Base-by-base conservation (phyloP, 2,329 filamentous ascomycete species). In the Fusarium ambrosium region DNA sequence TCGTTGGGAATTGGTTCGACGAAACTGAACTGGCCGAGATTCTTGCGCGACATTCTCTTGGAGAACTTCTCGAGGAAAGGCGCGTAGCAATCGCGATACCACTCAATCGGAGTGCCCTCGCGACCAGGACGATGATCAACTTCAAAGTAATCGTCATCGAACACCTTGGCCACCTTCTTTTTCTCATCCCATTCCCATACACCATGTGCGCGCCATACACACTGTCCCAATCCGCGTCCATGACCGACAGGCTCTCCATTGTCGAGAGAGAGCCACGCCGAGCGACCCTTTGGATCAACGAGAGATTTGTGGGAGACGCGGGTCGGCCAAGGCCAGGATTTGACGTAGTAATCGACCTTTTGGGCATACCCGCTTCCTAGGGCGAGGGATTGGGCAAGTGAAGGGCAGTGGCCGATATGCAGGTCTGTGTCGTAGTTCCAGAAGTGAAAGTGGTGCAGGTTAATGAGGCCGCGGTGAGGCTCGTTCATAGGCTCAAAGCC, bases 401-500 rank as follows among this genome's bases (percentile, higher is more conserved):
- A 83, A 1, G 84, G 83, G 66, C 83, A 84, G 53, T 84, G 78
- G 4, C 84, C 84, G 36, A 85, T 82, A 68, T 85, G 84, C 10
- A 85, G 69, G 66, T 85, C 84, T 1, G 84, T 85, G 8, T 84
- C 83, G 66, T 85, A 85, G 69, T 85, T 84, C 80, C 83, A 85
- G 24, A 76, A 77, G 34, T 84, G 79, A 14, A 85, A 82, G 36
- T 80, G 80, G 34, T 83, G 82, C 5, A 85, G 79, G 43, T 84
- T 83, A 36, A 85, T 79, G 24, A 85, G 81, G 6, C 84, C 84
- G 2, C 84, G 83, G 66, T 84, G 83, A 3, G 84, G 84, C 71
- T 85, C 84, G 45, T 85, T 85, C 79, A 85, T 83, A 9, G 83
- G 82, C 66, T 85, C 84, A 53, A 85, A 85, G 2, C 84, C 84